Conservation (phyloP, 2,329 filamentous ascomycete genomes). For the Diaporthe caulivora region DNA sequence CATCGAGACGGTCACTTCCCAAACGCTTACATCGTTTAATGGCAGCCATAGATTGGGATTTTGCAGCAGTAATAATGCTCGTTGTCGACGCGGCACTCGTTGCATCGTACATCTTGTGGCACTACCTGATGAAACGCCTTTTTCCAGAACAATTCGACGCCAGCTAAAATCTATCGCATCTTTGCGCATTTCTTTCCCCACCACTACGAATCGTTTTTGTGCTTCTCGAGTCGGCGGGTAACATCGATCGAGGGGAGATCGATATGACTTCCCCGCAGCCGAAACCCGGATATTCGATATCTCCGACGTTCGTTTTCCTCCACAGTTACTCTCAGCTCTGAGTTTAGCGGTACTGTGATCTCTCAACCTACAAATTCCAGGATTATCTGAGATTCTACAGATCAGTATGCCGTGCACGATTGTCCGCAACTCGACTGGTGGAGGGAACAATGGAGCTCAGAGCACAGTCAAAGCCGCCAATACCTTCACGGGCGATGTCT, state of each 20-base stretch:
- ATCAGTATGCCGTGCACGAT: constrained; percentile 33
- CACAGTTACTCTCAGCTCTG: neutral
- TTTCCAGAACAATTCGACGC: neutral
- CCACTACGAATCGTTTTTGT: neutral
- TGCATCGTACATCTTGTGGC: neutral
- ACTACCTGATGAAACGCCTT: constrained; percentile 4
- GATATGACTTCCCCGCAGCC: constrained; percentile 10
- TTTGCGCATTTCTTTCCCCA: neutral
- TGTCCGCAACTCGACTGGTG: constrained; percentile 32
- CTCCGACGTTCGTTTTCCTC: neutral
- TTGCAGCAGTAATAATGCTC: neutral
- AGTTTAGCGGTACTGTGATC: neutral
- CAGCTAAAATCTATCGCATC: neutral
- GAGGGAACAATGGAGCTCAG: constrained; percentile 11
- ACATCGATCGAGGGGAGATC: neutral
- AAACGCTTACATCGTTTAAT: neutral
- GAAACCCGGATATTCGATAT: constrained; percentile 15
- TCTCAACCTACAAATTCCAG: too few species aligned
- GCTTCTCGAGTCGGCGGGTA: neutral
- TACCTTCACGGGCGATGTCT: constrained; percentile 35
- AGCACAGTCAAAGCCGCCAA: constrained; percentile 34
- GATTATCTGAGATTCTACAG: neutral
- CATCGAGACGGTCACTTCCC: neutral
- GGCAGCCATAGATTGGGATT: neutral
- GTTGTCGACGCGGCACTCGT: neutral